Evolutionary conservation across 75 land plant genomes (phyloP), one percentile per base, ranked within the genome.

Genomic region (Sequoia sempervirens): DNA sequence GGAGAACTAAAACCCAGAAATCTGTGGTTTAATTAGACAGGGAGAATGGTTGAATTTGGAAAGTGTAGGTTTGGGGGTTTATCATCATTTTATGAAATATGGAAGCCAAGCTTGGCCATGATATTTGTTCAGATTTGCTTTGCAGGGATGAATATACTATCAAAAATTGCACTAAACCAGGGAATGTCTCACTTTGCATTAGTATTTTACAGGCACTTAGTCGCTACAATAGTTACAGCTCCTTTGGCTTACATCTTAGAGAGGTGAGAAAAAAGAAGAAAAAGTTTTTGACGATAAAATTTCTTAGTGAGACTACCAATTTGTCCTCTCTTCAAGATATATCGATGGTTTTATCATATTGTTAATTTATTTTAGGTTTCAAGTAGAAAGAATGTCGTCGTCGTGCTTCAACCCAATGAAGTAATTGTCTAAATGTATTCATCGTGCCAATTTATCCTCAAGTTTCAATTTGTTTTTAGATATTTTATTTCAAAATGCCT

Each of bases 121-220:
- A 40, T 82, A 26, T 47, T 82, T 3, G 75, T 90, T 47, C 91
- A 88, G 75, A 7, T 69, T 5, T 80, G 86, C 34, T 90, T 86
- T 83, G 86, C 89, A 7, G 91, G 91, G 78, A 88, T 88, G 89
- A 82, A 80, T 68, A 66, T 90, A 36, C 45, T 90, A 32, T 84
- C 89, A 45, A 90, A 90, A 78, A 86, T 84, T 17, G 89, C 91
- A 15, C 85, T 90, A 45, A 75, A 88, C 47, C 40, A 41, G 15
- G 91, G 89, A 30, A 90, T 88, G 91, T 88, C 84, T 69, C 83
- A 40, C 47, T 86, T 83, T 79, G 80, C 88, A 12, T 90, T 90
- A 72, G 79, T 88, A 18, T 81, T 90, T 72, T 90, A 90, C 37
- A 82, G 91, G 61, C 91, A 90, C 40, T 84, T 83, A 43, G 53